A percentile compares a stretch with the other conserved stretches of the same genome.
These are phyloP conservation scores for Pouteria glomerata DNA, from an alignment of 148 eudicot species.

Conservation along the genomic window DNA sequence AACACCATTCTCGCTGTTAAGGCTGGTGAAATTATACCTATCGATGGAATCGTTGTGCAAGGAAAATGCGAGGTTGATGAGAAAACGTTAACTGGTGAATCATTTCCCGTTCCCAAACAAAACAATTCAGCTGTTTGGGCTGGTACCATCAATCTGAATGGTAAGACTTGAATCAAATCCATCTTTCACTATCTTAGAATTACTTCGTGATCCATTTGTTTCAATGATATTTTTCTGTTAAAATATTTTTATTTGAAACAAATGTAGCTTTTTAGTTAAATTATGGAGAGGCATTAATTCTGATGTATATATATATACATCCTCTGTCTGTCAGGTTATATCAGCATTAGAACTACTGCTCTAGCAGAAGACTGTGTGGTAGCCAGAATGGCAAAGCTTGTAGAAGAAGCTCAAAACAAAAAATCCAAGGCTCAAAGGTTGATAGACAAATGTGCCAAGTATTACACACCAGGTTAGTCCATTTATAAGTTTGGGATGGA, in stretches of 20 bases:
- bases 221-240: too few species aligned
- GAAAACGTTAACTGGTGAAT: constrained; percentile 84
- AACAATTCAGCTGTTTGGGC: constrained; percentile 75
- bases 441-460: constrained; percentile 75
- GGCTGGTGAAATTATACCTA: constrained; percentile 58
- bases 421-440: constrained; percentile 66
- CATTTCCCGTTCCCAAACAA: constrained; percentile 74
- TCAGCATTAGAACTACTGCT: constrained; percentile 61
- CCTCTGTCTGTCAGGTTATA: constrained; percentile 43
- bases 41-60: constrained; percentile 57
- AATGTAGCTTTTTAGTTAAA: too few species aligned
- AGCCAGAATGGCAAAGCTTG: constrained; percentile 82
- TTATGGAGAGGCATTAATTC: too few species aligned
- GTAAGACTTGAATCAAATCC: constrained; percentile 43
- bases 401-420: constrained; percentile 83
- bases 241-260: too few species aligned
- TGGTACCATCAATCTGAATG: constrained; percentile 85
- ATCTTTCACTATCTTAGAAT: neutral
- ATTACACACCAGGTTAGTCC: constrained; percentile 76
- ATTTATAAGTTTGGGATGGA: neutral
- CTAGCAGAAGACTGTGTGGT: constrained; percentile 81
- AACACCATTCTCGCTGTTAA: constrained; percentile 48
- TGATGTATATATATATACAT: too few species aligned
- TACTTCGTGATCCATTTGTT: too few species aligned
- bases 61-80: constrained; percentile 87